A percentile compares a stretch with the other conserved stretches of the same genome.
Evolutionary conservation across 768 basidiomycete species (phyloP).

Genomic region (Xanthoconium purpureum): DNA sequence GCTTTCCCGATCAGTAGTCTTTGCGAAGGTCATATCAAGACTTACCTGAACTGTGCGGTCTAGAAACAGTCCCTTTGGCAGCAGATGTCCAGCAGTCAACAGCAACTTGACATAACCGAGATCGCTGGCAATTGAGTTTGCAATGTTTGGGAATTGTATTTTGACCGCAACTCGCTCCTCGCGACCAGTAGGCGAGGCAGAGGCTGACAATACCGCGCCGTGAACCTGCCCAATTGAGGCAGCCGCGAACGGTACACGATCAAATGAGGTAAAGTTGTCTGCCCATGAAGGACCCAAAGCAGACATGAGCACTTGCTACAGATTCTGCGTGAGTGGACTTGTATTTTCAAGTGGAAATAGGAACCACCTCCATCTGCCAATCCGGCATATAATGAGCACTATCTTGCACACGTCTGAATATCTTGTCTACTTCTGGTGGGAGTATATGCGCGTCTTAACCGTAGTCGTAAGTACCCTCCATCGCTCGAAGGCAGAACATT

Average conservation of each 20-base stretch:
- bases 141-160: slow-evolving; percentile 93
- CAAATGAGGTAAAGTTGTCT: slow-evolving; percentile 67
- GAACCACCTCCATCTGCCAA: slow-evolving; percentile 89
- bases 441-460: slow-evolving; percentile 79
- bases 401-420: slow-evolving; percentile 90
- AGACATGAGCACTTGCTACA: slow-evolving; percentile 64
- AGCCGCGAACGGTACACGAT: slow-evolving; percentile 86
- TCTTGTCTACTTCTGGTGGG: slow-evolving; percentile 81
- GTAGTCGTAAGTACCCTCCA: background rate
- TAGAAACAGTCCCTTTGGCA: slow-evolving; percentile 88
- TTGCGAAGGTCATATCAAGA: background rate
- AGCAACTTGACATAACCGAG: slow-evolving; percentile 81
- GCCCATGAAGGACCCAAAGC: slow-evolving; percentile 78
- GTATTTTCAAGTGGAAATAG: background rate
- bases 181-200: slow-evolving; percentile 50
- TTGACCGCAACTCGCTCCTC: slow-evolving; percentile 74
- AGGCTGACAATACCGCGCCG: slow-evolving; percentile 55
- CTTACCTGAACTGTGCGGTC: slow-evolving; percentile 77
- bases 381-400: slow-evolving; percentile 98
- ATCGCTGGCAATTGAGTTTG: slow-evolving; percentile 82
- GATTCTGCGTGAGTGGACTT: background rate
- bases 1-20: background rate
- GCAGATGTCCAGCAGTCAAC: slow-evolving; percentile 71
- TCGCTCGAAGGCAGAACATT: background rate
- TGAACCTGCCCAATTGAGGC: slow-evolving; percentile 99